A percentile compares a stretch with the other conserved stretches of the same genome.
Evolutionary conservation across 2,329 filamentous ascomycete species (phyloP).

Genomic region (Fusarium haematococcum): DNA sequence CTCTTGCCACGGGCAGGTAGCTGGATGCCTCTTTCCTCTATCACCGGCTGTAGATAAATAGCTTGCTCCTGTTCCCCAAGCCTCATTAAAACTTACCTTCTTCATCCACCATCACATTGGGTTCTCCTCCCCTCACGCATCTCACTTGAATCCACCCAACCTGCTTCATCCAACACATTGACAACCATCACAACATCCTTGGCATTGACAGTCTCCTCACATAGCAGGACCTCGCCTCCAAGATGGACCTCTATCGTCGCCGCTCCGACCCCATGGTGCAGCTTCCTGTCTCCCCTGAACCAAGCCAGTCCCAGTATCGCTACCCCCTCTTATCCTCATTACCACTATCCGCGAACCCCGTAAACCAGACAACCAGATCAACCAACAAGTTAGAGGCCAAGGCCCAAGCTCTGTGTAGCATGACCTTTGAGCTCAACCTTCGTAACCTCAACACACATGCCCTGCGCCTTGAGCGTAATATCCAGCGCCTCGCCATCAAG

Average conservation of each 20-base stretch:
- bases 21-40: background rate
- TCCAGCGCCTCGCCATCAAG: slow-evolving; percentile 41
- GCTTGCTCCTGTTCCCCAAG: background rate
- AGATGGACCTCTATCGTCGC: slow-evolving; percentile 27
- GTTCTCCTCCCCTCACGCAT: background rate
- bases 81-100: background rate
- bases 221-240: background rate
- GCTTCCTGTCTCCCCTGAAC: slow-evolving; percentile 4
- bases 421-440: slow-evolving; percentile 53
- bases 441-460: slow-evolving; percentile 45
- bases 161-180: background rate
- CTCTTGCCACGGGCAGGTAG: background rate
- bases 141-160: background rate
- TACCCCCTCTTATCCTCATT: background rate
- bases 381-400: slow-evolving; percentile 35
- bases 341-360: too few species aligned
- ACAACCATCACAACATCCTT: background rate
- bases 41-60: background rate
- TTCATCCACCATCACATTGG: background rate
- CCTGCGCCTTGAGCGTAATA: slow-evolving; percentile 46
- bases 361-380: background rate
- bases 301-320: slow-evolving; percentile 1
- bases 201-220: too few species aligned
- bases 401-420: slow-evolving; percentile 51
- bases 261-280: slow-evolving; percentile 23